These are phyloP conservation scores for Neopestalotiopsis sp. DNA, from an alignment of 2,329 filamentous ascomycete species.

Conservation along the genomic window DNA sequence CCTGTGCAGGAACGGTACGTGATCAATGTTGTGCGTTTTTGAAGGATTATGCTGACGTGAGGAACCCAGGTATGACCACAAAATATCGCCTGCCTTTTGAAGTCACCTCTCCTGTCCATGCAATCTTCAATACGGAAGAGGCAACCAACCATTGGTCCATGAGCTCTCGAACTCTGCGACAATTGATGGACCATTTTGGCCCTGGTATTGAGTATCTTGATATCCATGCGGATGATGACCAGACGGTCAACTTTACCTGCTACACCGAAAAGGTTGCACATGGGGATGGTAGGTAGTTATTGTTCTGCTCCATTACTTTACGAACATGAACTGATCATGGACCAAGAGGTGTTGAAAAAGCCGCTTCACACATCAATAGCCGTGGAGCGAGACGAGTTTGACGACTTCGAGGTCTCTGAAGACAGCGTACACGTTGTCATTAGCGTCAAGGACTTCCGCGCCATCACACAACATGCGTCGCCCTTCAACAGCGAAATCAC, in stretches of 20 bases:
- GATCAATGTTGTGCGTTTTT: background rate
- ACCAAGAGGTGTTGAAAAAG: slow-evolving; percentile 74
- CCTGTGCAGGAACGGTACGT: slow-evolving; percentile 70
- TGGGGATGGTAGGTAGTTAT: slow-evolving; percentile 57
- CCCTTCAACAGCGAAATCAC: slow-evolving; percentile 69
- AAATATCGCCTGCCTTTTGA: slow-evolving; percentile 81
- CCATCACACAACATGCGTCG: slow-evolving; percentile 77
- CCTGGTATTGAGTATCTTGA: slow-evolving; percentile 82
- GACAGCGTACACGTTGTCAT: slow-evolving; percentile 80
- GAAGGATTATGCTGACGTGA: background rate
- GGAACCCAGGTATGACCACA: slow-evolving; percentile 67
- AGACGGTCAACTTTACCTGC: slow-evolving; percentile 77
- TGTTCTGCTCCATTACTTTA: background rate
- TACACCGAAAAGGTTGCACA: slow-evolving; percentile 81
- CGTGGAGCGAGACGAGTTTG: slow-evolving; percentile 77
- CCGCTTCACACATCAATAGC: slow-evolving; percentile 81
- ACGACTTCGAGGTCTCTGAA: slow-evolving; percentile 70
- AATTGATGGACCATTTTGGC: slow-evolving; percentile 81
- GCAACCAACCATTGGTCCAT: slow-evolving; percentile 76
- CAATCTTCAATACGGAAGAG: slow-evolving; percentile 71
- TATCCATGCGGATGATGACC: slow-evolving; percentile 74
- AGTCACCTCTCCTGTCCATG: slow-evolving; percentile 73
- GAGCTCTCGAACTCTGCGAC: slow-evolving; percentile 71
- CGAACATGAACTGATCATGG: slow-evolving; percentile 21
- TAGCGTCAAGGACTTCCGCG: slow-evolving; percentile 82